These are phyloP conservation scores for Neohortaea acidophila DNA, from an alignment of 495 filamentous ascomycete species.

Conservation along the genomic window DNA sequence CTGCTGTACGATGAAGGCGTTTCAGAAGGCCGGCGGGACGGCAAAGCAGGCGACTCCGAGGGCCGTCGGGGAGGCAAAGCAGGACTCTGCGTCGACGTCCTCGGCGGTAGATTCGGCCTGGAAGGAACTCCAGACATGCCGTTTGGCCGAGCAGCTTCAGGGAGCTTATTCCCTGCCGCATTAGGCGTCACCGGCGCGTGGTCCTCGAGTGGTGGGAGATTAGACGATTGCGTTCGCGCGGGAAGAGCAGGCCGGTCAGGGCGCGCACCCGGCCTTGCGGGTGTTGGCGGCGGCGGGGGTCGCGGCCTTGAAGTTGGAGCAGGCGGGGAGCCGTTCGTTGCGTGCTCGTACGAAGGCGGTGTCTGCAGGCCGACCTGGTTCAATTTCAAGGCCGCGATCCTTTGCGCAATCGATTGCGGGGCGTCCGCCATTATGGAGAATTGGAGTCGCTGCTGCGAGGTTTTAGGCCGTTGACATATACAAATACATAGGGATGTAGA, in stretches of 20 bases:
- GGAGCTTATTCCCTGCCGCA: constrained; percentile 33
- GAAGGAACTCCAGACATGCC: constrained; percentile 16
- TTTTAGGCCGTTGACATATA: no score
- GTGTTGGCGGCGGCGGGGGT: constrained; percentile 22
- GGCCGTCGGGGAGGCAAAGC: constrained; percentile 35
- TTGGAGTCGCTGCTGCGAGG: no score
- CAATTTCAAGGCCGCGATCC: constrained; percentile 45
- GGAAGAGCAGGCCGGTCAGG: constrained; percentile 8
- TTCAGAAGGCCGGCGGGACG: constrained; percentile 29
- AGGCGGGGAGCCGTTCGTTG: constrained; percentile 1
- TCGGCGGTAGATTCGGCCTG: constrained; percentile 35
- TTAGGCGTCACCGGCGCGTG: constrained; percentile 24
- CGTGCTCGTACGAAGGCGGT: constrained; percentile 21
- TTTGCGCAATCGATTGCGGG: constrained; percentile 39
- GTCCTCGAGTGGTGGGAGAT: constrained; percentile 29
- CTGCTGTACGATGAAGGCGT: constrained; percentile 11
- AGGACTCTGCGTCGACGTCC: constrained; percentile 27
- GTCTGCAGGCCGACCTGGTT: constrained; percentile 35
- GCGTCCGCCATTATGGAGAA: no score
- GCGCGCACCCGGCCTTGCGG: no score
- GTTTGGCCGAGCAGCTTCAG: constrained; percentile 9
- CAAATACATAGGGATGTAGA: no score
- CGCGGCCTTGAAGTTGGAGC: constrained; percentile 25
- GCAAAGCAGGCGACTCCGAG: constrained; percentile 33
- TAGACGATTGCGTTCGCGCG: constrained; percentile 33